These are phyloP conservation scores for Penicillium sp. DNA, from an alignment of 2,329 filamentous ascomycete genomes.

Conservation along the genomic window DNA sequence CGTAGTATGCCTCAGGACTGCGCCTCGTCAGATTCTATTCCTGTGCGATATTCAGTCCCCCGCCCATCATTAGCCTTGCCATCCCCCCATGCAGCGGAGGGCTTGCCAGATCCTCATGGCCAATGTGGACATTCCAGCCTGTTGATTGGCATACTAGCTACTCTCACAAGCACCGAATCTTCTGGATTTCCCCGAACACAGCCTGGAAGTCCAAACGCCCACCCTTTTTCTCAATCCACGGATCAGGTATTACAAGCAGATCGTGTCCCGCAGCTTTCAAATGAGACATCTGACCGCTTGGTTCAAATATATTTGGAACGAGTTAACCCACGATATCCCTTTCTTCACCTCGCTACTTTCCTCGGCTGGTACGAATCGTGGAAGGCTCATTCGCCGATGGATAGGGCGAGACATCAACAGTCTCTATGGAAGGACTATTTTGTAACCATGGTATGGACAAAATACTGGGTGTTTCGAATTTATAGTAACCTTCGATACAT, in stretches of 20 bases:
- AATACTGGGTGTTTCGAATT: neutral
- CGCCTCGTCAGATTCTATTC: neutral
- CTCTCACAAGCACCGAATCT: conserved; percentile 1
- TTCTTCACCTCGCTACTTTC: conserved; percentile 15
- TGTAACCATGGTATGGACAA: conserved; percentile 12
- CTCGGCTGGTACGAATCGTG: conserved; percentile 15
- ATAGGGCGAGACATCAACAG: neutral
- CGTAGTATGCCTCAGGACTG: neutral
- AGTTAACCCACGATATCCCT: conserved; percentile 21
- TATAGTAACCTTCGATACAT: neutral
- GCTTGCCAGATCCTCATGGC: neutral
- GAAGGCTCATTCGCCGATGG: conserved; percentile 3
- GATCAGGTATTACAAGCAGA: neutral
- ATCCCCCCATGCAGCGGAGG: neutral
- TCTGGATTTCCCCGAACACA: neutral
- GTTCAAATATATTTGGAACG: conserved; percentile 16
- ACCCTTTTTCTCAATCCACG: neutral
- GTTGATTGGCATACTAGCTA: conserved; percentile 13
- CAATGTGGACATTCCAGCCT: conserved; percentile 11
- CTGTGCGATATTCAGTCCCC: neutral
- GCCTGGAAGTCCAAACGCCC: neutral
- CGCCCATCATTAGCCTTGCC: neutral
- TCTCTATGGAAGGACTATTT: conserved; percentile 19
- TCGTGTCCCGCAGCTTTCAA: conserved; percentile 2
- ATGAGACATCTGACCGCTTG: conserved; percentile 3